Conservation (phyloP, 257 asterid genomes). For the Rauvolfia tetraphylla region DNA sequence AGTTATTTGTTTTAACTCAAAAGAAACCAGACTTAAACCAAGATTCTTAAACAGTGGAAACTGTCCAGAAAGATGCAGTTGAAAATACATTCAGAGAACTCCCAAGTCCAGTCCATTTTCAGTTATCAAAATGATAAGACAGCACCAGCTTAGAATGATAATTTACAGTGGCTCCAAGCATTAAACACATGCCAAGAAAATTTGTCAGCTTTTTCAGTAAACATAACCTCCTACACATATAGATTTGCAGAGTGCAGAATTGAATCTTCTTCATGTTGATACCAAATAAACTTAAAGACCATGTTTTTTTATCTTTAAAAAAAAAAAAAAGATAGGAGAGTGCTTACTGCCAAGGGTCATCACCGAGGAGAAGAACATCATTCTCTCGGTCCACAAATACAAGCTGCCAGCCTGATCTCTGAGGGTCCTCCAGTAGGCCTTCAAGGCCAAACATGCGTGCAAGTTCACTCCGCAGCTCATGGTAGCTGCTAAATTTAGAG, state of each 20-base stretch:
- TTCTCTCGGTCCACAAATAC: slow-evolving; percentile 97
- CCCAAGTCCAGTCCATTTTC: background rate
- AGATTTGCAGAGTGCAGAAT: background rate
- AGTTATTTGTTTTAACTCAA: background rate
- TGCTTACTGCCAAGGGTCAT: slow-evolving; percentile 98
- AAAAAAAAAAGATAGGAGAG: slow-evolving; percentile 10
- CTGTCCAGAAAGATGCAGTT: background rate
- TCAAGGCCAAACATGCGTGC: slow-evolving; percentile 92
- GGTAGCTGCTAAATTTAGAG: slow-evolving; percentile 90
- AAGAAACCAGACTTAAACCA: background rate
- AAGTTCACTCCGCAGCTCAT: slow-evolving; percentile 88
- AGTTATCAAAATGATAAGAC: background rate
- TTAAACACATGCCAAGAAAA: background rate
- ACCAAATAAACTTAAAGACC: background rate
- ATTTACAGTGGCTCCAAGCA: background rate
- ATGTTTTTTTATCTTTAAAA: no score
- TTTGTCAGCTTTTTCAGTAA: background rate
- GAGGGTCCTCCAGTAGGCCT: slow-evolving; percentile 93
- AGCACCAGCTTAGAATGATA: background rate
- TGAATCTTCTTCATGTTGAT: background rate
- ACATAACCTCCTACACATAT: background rate
- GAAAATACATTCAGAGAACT: background rate
- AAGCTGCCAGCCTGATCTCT: slow-evolving; percentile 99
- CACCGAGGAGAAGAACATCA: slow-evolving; percentile 97
- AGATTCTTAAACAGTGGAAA: background rate